Base-by-base conservation (phyloP, 306 rosid genomes). In the Ormosia emarginata region DNA sequence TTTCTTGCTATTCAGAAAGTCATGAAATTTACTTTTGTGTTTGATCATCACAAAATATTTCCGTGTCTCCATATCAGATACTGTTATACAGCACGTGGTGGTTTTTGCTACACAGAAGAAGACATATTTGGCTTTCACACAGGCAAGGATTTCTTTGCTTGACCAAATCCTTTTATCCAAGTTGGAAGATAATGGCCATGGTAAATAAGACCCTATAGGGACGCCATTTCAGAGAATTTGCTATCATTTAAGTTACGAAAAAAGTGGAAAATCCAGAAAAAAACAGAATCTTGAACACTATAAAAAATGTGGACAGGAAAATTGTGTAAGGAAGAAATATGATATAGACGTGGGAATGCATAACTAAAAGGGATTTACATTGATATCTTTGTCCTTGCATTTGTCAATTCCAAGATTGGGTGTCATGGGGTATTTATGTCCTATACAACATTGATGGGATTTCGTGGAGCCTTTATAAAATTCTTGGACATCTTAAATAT, bases 61-160 rank as follows among this genome's bases (percentile, higher is more conserved):
- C 61, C 72, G 14, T 71, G 33, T 81, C 68, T 75, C 68, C 73
- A 10, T 77, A 66, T 80, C 91, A 94, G 98, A 71, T 91, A 87
- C 84, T 92, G 94, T 79, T 94, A 89, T 81, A 94, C 98, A 47
- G 97, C 97, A 64, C 89, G 98, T 17, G 98, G 98, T 68, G 98
- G 97, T 43, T 92, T 92, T 88, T 90, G 94, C 90, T 94, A 92
- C 92, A 85, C 97, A 15, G 98, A 94, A 80, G 92, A 90, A 65
- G 93, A 92, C 88, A 84, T 91, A 65, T 86, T 94, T 84, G 97
- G 89, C 83, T 91, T 94, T 70, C 87, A 91, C 85, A 85, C 97
- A 81, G 98, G 98, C 80, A 87, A 77, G 59, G 50, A 46, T 34
- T 74, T 53, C 71, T 47, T 56, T 65, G 71, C 77, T 74, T 68